A percentile compares a stretch with the other conserved stretches of the same genome.
phyloP scores from a whole-genome alignment of 192 early-diverging fungal species.

The Backusella westeae region DNA sequence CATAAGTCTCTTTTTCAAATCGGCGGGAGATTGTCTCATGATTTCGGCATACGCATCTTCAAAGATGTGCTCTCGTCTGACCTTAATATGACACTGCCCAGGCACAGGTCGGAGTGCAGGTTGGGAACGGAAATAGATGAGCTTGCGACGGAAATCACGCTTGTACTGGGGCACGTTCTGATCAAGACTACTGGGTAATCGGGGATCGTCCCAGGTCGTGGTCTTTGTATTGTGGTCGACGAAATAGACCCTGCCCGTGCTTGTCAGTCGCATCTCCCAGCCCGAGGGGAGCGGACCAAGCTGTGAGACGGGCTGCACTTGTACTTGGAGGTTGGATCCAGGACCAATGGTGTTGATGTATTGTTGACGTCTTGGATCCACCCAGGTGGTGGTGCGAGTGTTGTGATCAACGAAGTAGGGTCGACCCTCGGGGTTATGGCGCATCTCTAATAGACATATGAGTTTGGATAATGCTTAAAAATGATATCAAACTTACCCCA shows the following conservation, averaged over 20 bases:
- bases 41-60: constrained; percentile 95
- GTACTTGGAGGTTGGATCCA: constrained; percentile 56
- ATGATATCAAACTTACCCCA: constrained; percentile 66
- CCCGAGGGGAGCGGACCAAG: constrained; percentile 93
- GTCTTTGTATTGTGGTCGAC: constrained; percentile 98
- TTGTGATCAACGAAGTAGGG: constrained; percentile 93
- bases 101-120: constrained; percentile 84
- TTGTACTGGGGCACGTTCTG: constrained; percentile 98
- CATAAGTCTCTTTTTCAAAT: constrained; percentile 96
- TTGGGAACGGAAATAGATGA: constrained; percentile 96
- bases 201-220: constrained; percentile 98
- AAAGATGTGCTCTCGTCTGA: constrained; percentile 86
- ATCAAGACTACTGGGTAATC: constrained; percentile 78
- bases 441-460: constrained; percentile 73
- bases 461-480: constrained; percentile 52
- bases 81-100: constrained; percentile 92
- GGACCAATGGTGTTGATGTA: constrained; percentile 53
- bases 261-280: constrained; percentile 98
- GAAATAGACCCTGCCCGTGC: constrained; percentile 94
- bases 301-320: constrained; percentile 69
- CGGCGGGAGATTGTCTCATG: constrained; percentile 86
- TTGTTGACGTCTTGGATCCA: constrained; percentile 77
- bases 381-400: constrained; percentile 88
- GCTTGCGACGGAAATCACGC: constrained; percentile 95
- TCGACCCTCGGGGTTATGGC: constrained; percentile 41